Evolutionary conservation across 495 filamentous ascomycete species (phyloP), one percentile per base, ranked within the genome.

Genomic region (Beverwykella pulmonaria): DNA sequence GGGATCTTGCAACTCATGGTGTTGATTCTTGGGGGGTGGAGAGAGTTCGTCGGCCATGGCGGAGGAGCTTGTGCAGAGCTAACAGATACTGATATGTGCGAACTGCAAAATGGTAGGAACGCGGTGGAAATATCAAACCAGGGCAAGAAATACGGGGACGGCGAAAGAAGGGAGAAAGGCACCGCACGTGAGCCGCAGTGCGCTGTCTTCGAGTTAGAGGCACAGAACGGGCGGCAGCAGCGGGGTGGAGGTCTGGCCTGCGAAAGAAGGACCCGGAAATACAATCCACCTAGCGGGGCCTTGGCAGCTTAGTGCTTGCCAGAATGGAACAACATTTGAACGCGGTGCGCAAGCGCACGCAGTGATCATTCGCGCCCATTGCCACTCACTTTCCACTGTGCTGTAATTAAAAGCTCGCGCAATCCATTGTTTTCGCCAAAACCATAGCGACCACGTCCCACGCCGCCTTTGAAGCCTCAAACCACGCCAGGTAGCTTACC

Each of bases 1-100:
- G 59, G 90, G 82, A 73, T 96, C 92, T 70, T 89, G 83, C 25
- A 84, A 73, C 75, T 86, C 82, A 27, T 85, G 86, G 61, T 82
- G 86, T 64, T 44, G 39, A 14, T 80, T 81, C 58, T 79, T 79
- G 47, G 91, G 90, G 68, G 88, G 88, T 71, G 88, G 82, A 60
- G 17, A 9, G 39, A 93, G 80, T 66, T 80, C 83, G 69, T 67
- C 74, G 71, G 67, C 74, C 74, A 75, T 76, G 59, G 68, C 49
- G 15, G 23, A 41, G 34, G 25, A 14, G 29, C 10, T 52, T 47
- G 39, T 29, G 15, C 14, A 26, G 34, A n/a, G 29, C 29, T 39
- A 19, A 39, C n/a, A n/a, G 39, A 14, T 44, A 14, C 39, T 44
- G 39, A 44, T 44, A 15, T 44, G 6, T 44, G 39, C 17, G 9